Evolutionary conservation across 495 filamentous ascomycete genomes (phyloP).

Genomic region (Talaromyces proteolyticus): DNA sequence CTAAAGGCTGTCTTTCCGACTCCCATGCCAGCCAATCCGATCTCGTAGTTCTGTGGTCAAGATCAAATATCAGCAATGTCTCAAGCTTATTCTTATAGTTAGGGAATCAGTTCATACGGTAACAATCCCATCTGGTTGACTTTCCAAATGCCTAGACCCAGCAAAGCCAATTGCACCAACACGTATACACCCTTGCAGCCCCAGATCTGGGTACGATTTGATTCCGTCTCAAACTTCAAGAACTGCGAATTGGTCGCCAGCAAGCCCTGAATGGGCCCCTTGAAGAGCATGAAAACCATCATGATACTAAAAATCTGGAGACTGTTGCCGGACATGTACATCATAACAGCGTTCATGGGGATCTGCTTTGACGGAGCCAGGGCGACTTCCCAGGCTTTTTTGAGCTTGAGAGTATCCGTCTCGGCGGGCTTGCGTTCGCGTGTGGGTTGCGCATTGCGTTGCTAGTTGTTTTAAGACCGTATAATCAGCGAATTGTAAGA

Average conservation of each 20-base stretch:
- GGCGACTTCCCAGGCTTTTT: conserved; percentile 98
- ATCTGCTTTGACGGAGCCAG: conserved; percentile 90
- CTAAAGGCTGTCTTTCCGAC: conserved; percentile 66
- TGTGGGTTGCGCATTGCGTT: conserved; percentile 25
- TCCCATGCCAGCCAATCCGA: conserved; percentile 98
- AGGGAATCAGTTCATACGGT: conserved; percentile 48
- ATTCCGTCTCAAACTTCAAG: conserved; percentile 79
- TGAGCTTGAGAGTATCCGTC: conserved; percentile 91
- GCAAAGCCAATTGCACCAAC: conserved; percentile 72
- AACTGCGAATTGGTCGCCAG: conserved; percentile 75
- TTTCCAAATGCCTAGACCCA: conserved; percentile 92
- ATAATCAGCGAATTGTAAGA: too few relatives aligned
- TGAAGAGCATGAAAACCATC: conserved; percentile 99
- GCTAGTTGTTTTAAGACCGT: conserved; percentile 9
- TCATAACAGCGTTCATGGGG: conserved; percentile 98
- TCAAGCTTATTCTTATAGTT: conserved; percentile 13
- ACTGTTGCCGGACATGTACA: conserved; percentile 99
- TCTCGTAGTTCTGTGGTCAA: conserved; percentile 78
- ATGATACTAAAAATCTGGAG: conserved; percentile 99
- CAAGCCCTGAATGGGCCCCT: conserved; percentile 85
- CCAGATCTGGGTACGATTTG: conserved; percentile 63
- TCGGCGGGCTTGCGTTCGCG: conserved; percentile 52
- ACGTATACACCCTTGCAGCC: conserved; percentile 83
- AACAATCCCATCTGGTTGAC: conserved; percentile 94
- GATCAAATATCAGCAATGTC: too few relatives aligned